Evolutionary conservation across 2,329 filamentous ascomycete species (phyloP).

Genomic region (Xylaria sp.): DNA sequence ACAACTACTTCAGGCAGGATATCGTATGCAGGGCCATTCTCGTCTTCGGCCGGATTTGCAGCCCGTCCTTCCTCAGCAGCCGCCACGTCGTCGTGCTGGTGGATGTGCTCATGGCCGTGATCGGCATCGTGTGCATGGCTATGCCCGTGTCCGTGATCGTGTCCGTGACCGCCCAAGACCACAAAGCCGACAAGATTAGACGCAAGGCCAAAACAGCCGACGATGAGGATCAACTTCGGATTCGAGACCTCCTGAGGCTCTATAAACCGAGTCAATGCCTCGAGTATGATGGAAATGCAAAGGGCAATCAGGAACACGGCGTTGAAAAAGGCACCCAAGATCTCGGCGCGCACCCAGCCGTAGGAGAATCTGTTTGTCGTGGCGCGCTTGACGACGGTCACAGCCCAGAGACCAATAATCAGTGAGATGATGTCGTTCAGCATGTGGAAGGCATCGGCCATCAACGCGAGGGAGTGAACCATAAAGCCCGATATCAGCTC

Average conservation of each 20-base stretch:
- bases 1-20: constrained; percentile 72
- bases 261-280: constrained; percentile 90
- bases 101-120: constrained; percentile 59
- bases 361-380: constrained; percentile 95
- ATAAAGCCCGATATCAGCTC: constrained; percentile 88
- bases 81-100: constrained; percentile 52
- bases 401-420: constrained; percentile 92
- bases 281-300: constrained; percentile 95
- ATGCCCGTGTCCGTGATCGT: constrained; percentile 73
- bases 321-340: constrained; percentile 94
- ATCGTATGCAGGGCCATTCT: constrained; percentile 69
- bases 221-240: constrained; percentile 87
- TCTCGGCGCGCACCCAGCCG: constrained; percentile 97
- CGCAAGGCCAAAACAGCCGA: constrained; percentile 84
- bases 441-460: constrained; percentile 99
- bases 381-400: constrained; percentile 85
- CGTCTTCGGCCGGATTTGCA: constrained; percentile 58
- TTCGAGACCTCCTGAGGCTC: constrained; percentile 89
- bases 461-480: constrained; percentile 90
- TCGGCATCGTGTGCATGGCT: constrained; percentile 71
- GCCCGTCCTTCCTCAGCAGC: constrained; percentile 65
- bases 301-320: constrained; percentile 97
- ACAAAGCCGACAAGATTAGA: constrained; percentile 92
- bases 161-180: constrained; percentile 92
- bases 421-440: constrained; percentile 98